Evolutionary conservation across 306 rosid species (phyloP), one percentile per base, ranked within the genome.

Genomic region (Quercus wislizeni): DNA sequence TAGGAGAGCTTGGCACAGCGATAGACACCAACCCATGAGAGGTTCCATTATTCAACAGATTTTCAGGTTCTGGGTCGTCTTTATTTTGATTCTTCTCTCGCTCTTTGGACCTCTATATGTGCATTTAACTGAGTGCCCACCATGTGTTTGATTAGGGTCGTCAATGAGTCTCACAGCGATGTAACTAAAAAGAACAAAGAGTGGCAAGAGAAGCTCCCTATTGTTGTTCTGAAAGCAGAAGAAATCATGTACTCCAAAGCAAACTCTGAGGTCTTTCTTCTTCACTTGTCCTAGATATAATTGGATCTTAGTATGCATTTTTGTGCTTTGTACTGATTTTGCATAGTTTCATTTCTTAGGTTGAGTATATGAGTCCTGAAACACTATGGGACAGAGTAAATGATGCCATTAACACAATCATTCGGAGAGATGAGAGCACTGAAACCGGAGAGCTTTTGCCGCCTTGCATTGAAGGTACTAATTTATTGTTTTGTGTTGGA

Each of bases 171-270:
- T 79, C 99, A 96, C 79, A 79, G 88, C 71, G 69, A 94, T 15
- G 87, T 80, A 6, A 96, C 98, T 46, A 96, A 89, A 80, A 89
- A 88, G 88, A 96, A 96, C 89, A 91, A 90, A 86, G 98, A 96
- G 81, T 96, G 99, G 96, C 99, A 85, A 56, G 98, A 96, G 83
- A 96, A 96, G 84, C 86, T 90, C 1, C 98, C 99, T 1, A 65
- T 76, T 27, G 99, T 96, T 76, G 99, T 96, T 88, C 86, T 93
- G 3, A 96, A 74, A 84, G 99, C 98, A 33, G 99, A 96, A 82
- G 97, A 93, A 90, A 96, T 96, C 85, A 91, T 96, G 94, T 96
- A 96, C 85, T 96, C 99, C 78, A 96, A 96, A 79, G 99, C 99
- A 30, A 91, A 92, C 86, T 96, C 99, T 25, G 99, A 96, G 98